phyloP scores from a whole-genome alignment of 345 rosid genomes.

The Syzygium jambos region DNA sequence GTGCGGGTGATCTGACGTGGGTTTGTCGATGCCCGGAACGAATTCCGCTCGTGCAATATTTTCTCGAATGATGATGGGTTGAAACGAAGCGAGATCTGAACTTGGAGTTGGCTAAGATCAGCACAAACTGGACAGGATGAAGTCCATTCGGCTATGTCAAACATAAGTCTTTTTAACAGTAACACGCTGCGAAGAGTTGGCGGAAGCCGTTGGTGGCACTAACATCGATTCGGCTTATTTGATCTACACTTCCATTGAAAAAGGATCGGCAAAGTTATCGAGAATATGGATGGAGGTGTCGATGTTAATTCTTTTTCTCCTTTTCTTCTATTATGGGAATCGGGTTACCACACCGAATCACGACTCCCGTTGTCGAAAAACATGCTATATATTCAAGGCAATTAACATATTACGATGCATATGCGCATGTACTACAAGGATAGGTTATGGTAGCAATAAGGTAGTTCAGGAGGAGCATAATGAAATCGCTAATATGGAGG shows the following conservation, averaged over 20 bases:
- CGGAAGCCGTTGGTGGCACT: neutral
- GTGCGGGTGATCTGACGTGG: neutral
- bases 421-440: neutral
- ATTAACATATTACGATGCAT: neutral
- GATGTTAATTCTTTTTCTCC: neutral
- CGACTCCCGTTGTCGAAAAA: fast-evolving
- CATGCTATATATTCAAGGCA: neutral
- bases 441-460: neutral
- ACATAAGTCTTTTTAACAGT: neutral
- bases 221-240: neutral
- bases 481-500: neutral
- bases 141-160: neutral
- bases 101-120: neutral
- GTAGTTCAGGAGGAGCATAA: neutral
- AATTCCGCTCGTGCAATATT: no score
- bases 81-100: neutral
- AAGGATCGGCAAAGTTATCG: neutral
- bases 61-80: neutral
- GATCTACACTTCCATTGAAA: neutral
- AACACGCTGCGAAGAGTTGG: neutral
- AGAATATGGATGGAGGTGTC: neutral
- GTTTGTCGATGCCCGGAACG: neutral
- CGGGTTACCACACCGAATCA: neutral
- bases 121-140: neutral
- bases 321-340: neutral